Conservation (phyloP, 1,284 basidiomycete species). For the Ustilago bromivora region DNA sequence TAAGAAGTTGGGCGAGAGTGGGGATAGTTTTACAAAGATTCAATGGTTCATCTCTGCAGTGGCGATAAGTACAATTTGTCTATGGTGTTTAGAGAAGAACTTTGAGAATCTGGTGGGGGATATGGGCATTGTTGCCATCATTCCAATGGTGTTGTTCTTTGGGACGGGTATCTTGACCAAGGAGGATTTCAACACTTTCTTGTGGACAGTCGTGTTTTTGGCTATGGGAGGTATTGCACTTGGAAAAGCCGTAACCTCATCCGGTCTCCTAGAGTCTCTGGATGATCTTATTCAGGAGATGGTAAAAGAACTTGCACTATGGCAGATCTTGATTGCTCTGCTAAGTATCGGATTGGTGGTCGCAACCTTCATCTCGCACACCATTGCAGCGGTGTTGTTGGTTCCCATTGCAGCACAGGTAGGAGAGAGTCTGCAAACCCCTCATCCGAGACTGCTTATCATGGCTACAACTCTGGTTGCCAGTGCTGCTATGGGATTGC, state of each 20-base stretch:
- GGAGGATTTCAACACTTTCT: slow-evolving; percentile 72
- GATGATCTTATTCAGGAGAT: slow-evolving; percentile 75
- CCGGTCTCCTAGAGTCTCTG: slow-evolving; percentile 78
- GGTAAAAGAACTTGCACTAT: slow-evolving; percentile 80
- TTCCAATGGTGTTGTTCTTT: slow-evolving; percentile 94
- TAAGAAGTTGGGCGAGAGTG: slow-evolving; percentile 58
- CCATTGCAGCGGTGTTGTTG: slow-evolving; percentile 90
- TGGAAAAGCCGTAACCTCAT: slow-evolving; percentile 91
- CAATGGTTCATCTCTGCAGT: slow-evolving; percentile 92
- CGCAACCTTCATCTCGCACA: slow-evolving; percentile 70
- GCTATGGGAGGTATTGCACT: slow-evolving; percentile 97
- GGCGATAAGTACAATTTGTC: slow-evolving; percentile 84
- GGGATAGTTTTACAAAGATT: slow-evolving; percentile 77
- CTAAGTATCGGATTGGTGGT: slow-evolving; percentile 86
- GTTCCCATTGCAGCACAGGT: slow-evolving; percentile 96
- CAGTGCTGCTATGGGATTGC: slow-evolving; percentile 97
- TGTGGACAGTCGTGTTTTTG: slow-evolving; percentile 69
- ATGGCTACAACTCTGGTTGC: slow-evolving; percentile 85
- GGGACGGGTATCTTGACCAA: slow-evolving; percentile 93
- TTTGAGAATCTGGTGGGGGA: slow-evolving; percentile 87
- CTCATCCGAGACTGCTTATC: slow-evolving; percentile 66
- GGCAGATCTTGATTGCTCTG: slow-evolving; percentile 85
- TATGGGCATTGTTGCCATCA: slow-evolving; percentile 93
- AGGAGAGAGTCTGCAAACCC: slow-evolving; percentile 76
- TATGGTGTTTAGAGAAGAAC: slow-evolving; percentile 91